These are phyloP conservation scores for Leccinum disarticulatum DNA, from an alignment of 768 basidiomycete species.

Conservation along the genomic window DNA sequence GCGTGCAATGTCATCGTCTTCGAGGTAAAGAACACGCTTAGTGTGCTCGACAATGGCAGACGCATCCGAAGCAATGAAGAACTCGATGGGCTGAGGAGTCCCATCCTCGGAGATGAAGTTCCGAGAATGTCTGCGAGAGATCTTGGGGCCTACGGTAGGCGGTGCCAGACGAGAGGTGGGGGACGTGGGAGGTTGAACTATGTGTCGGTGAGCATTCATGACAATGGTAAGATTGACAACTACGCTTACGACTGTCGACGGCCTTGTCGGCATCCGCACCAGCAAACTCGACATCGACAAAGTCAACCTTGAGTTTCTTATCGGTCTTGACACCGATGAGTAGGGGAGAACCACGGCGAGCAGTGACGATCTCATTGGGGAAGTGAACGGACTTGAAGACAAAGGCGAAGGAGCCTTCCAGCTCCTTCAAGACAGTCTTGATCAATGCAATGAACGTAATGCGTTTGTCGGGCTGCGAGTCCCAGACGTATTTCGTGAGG, in stretches of 20 bases:
- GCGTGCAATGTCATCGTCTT: constrained; percentile 99
- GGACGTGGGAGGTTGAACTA: constrained; percentile 50
- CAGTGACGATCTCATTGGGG: constrained; percentile 94
- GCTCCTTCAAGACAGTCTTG: constrained; percentile 95
- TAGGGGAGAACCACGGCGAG: constrained; percentile 95
- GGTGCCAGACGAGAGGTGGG: constrained; percentile 69
- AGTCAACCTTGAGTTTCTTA: constrained; percentile 99
- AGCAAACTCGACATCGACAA: constrained; percentile 96
- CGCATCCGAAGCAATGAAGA: constrained; percentile 98
- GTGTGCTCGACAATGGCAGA: constrained; percentile 97
- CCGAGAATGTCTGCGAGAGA: constrained; percentile 91
- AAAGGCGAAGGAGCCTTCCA: constrained; percentile 98
- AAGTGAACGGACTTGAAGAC: constrained; percentile 97
- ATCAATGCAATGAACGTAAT: constrained; percentile 87
- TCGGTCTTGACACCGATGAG: constrained; percentile 99
- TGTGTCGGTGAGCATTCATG: constrained; percentile 2
- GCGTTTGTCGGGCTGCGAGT: constrained; percentile 84
- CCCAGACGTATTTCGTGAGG: constrained; percentile 94
- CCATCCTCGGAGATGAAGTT: constrained; percentile 99
- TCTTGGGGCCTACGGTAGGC: constrained; percentile 60
- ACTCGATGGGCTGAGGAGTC: constrained; percentile 97
- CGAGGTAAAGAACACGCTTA: constrained; percentile 96
- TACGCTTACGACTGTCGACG: constrained; percentile 42
- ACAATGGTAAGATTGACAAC: background rate
- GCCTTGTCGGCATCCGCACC: constrained; percentile 61